Percentiles rank a stretch among this genome's conserved stretches.
phyloP scores from a whole-genome alignment of 2,329 filamentous ascomycete genomes.

The Exutisphaerella laricina region DNA sequence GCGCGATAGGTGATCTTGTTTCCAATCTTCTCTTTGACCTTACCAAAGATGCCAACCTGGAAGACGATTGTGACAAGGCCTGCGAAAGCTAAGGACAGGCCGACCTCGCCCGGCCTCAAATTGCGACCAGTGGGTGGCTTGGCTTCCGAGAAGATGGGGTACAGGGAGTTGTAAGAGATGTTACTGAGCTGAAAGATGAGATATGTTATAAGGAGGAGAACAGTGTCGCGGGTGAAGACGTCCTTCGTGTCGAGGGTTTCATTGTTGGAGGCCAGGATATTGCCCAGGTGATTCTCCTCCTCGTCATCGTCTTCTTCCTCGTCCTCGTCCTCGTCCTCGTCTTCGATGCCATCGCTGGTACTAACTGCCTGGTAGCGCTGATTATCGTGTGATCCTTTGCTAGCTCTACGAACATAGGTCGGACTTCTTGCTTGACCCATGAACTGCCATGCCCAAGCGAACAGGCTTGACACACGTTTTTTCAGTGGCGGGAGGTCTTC shows the following conservation, averaged over 20 bases:
- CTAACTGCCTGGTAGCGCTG: slow-evolving; percentile 9
- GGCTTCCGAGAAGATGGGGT: slow-evolving; percentile 83
- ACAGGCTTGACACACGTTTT: slow-evolving; percentile 54
- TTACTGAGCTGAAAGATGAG: slow-evolving; percentile 91
- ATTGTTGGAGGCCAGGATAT: slow-evolving; percentile 36
- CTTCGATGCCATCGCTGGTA: slow-evolving; percentile 14
- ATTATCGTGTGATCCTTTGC: slow-evolving; percentile 14
- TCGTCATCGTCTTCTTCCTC: slow-evolving; percentile 22
- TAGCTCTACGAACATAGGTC: slow-evolving; percentile 49
- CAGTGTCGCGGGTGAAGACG: slow-evolving; percentile 72
- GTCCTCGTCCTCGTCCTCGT: slow-evolving; percentile 19
- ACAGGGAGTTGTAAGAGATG: slow-evolving; percentile 90
- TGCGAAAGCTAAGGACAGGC: slow-evolving; percentile 76
- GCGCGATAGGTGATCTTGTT: slow-evolving; percentile 80
- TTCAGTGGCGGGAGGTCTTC: slow-evolving; percentile 56
- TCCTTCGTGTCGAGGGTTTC: slow-evolving; percentile 51
- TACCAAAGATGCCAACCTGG: slow-evolving; percentile 79
- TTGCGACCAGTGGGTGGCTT: slow-evolving; percentile 68
- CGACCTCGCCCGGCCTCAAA: slow-evolving; percentile 73
- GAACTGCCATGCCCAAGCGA: slow-evolving; percentile 66
- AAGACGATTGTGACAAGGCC: slow-evolving; percentile 83
- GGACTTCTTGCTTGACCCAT: slow-evolving; percentile 50
- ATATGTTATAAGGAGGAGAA: slow-evolving; percentile 77
- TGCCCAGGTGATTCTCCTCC: slow-evolving; percentile 38
- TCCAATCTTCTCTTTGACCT: slow-evolving; percentile 69